phyloP scores from a whole-genome alignment of 1,139 yeast species.

The Suhomyces wounanorum region DNA sequence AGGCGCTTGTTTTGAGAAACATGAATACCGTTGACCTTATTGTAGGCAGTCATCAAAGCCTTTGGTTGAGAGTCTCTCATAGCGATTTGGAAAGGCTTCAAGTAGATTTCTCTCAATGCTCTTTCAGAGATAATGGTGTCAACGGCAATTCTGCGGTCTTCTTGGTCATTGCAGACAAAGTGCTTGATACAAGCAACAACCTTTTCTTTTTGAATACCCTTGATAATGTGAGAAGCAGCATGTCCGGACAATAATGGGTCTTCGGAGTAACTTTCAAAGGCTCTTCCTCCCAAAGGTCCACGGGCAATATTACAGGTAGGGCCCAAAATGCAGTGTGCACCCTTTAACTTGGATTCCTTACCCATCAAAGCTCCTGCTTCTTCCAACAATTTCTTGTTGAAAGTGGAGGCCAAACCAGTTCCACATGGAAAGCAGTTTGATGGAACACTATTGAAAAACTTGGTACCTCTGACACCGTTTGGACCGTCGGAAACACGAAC shows the following conservation, averaged over 20 bases:
- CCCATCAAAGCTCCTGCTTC: conserved; percentile 37
- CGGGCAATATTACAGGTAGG: conserved; percentile 37
- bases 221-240: conserved; percentile 29
- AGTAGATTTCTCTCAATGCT: conserved; percentile 25
- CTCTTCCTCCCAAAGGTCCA: conserved; percentile 40
- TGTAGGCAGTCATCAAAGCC: conserved; percentile 24
- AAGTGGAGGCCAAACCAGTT: conserved; percentile 46
- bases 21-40: conserved; percentile 22
- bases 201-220: conserved; percentile 31
- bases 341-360: conserved; percentile 36
- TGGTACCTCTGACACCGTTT: conserved; percentile 39
- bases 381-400: conserved; percentile 30
- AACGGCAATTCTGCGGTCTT: conserved; percentile 19
- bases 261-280: conserved; percentile 37
- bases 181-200: conserved; percentile 21
- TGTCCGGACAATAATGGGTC: conserved; percentile 38
- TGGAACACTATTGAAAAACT: conserved; percentile 35
- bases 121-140: conserved; percentile 21
- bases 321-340: conserved; percentile 37
- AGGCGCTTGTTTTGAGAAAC: conserved; percentile 18
- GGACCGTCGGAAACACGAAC: conserved; percentile 41
- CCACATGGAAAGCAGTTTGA: conserved; percentile 42
- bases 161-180: conserved; percentile 23
- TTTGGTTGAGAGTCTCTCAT: conserved; percentile 19
- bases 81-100: conserved; percentile 24